Evolutionary conservation across 169 alveolate genomes (phyloP), one percentile per base, ranked within the genome.

Genomic region (Eimeria necatrix): DNA sequence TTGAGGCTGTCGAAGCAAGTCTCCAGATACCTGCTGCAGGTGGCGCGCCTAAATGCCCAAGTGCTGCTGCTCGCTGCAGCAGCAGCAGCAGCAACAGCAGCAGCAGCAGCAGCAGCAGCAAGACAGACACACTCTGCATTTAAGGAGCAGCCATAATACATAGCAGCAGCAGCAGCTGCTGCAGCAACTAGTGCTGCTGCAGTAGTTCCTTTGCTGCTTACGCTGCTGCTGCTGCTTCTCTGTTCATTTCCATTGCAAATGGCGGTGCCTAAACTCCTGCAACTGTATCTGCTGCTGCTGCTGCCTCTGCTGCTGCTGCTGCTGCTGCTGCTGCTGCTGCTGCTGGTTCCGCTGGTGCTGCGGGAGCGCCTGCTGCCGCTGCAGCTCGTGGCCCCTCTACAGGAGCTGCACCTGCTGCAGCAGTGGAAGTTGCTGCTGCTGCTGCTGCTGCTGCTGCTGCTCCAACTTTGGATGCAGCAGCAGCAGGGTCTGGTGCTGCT

Each of bases 11-110:
- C 97, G 84, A 68, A 14, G 64, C 95, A 68, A 48, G 96, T 91
- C 24, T 91, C 93, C 5, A 96, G 88, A 76, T 91, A 96, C 64
- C 97, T 71, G 49, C 87, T 60, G 60, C 95, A 89, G 46, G 97
- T 96, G 14, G 96, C 96, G 18, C 70, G 81, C 74, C 93, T 91
- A 74, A 94, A 96, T 22, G 85, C 84, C 87, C 73, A 80, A 52
- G 61, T 20, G 3, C 73, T 20, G 41, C 70, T 6, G 10, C 60
- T 51, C 22, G 95, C 87, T 76, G 87, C 32, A 41, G 41, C n/a
- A 49, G 41, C 60, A 78, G 59, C 80, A 14, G 78, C 78, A 68
- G 46, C 8, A 20, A 2, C 68, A 4, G 20, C 2, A 12, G 48
- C 20, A 2, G 53, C 52, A 5, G 20, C 84, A n/a, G 56, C 84